phyloP scores from a whole-genome alignment of 192 early-diverging fungal species.

The Allomyces javanicus region DNA sequence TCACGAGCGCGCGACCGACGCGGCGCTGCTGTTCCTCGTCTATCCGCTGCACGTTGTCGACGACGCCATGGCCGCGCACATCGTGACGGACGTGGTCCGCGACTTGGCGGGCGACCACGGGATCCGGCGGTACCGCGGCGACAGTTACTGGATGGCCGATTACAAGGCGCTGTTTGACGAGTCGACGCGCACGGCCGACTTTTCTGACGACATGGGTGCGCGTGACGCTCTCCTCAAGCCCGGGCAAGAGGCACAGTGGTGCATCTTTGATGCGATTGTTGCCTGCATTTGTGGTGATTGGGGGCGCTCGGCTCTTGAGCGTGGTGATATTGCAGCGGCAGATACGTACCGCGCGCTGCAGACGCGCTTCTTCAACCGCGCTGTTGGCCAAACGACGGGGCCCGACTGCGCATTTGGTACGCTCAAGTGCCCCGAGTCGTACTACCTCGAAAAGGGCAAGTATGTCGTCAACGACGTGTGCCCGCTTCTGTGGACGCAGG shows the following conservation, averaged over 20 bases:
- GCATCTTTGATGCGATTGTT: conserved; percentile 17
- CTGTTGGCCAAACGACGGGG: conserved; percentile 15
- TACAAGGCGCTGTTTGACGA: conserved; percentile 14
- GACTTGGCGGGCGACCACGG: conserved; percentile 14
- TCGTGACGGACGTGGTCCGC: conserved; percentile 8
- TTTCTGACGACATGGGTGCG: conserved; percentile 13
- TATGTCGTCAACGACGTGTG: conserved; percentile 17
- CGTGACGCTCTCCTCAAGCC: conserved; percentile 10
- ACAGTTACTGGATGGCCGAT: conserved; percentile 21
- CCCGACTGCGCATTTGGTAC: conserved; percentile 12
- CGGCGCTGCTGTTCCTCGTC: conserved; percentile 14
- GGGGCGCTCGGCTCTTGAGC: neutral
- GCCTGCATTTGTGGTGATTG: conserved; percentile 11
- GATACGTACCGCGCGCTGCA: conserved; percentile 1
- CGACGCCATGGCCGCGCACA: conserved; percentile 4
- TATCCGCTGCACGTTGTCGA: conserved; percentile 11
- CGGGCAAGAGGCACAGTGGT: conserved; percentile 18
- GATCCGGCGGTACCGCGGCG: conserved; percentile 12
- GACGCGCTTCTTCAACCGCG: conserved; percentile 12
- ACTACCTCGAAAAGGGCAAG: conserved; percentile 20
- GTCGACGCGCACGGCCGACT: conserved; percentile 15
- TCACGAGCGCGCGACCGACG: conserved; percentile 10
- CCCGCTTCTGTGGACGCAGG: conserved; percentile 17
- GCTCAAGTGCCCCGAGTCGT: conserved; percentile 13
- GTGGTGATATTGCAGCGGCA: neutral